phyloP scores from a whole-genome alignment of 805 yeast genomes.

The Ogataea pini region DNA sequence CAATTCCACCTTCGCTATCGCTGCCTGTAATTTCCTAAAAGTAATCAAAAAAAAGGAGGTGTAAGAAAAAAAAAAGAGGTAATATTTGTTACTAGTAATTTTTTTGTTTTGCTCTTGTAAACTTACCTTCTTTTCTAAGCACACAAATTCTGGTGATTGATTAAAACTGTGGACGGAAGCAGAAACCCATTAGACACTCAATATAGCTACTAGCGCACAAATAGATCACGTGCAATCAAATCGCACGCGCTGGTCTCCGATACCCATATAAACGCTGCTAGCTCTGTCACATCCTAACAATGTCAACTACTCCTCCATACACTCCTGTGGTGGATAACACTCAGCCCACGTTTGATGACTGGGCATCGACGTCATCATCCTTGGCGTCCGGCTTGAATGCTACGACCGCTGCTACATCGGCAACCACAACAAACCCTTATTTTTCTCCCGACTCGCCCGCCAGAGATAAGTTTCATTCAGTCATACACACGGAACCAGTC shows the following conservation, averaged over 20 bases:
- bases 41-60: background rate
- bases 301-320: constrained; percentile 19
- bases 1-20: background rate
- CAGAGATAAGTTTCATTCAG: background rate
- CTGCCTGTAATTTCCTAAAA: constrained; percentile 1
- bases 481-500: background rate
- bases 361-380: constrained; percentile 10
- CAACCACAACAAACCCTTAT: constrained; percentile 11
- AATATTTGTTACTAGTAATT: no score
- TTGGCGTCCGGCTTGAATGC: background rate
- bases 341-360: constrained; percentile 12
- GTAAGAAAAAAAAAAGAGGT: background rate
- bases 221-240: background rate
- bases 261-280: constrained; percentile 1
- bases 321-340: constrained; percentile 16
- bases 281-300: constrained; percentile 2
- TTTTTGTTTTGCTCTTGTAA: background rate
- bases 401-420: constrained; percentile 2
- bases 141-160: no score
- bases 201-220: background rate
- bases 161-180: background rate
- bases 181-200: background rate
- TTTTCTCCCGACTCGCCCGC: constrained; percentile 16
- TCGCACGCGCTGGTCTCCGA: background rate
- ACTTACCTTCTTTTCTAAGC: no score